Evolutionary conservation across 2,329 filamentous ascomycete species (phyloP), one percentile per base, ranked within the genome.

Genomic region (Microcera coccophila): DNA sequence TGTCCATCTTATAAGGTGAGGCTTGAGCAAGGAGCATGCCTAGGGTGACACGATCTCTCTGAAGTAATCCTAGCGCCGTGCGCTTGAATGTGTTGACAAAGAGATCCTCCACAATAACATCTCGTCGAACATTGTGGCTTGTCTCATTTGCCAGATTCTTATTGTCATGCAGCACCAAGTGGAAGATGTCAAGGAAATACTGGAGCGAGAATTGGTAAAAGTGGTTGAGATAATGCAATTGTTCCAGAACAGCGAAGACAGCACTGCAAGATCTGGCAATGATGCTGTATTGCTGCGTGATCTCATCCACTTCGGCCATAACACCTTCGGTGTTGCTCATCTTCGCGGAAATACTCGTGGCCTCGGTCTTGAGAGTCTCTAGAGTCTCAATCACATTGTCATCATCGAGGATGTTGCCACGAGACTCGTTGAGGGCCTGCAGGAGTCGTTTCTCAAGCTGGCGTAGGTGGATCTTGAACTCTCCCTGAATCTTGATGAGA

Each of bases 191-290:
- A 42, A 95, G 79, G 70, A 98, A 98, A 70, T 95, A 98, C 66
- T 96, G 90, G 46, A 98, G 77, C 28, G 93, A 98, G 75, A 98
- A 98, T 64, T 97, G 94, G 68, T 98, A 98, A 70, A 97, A 97
- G 73, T 97, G 93, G 66, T 98, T 96, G 64, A 98, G 84, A 62
- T 96, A 94, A 67, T 97, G 91, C 44, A 98, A 79, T 66, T 98
- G 91, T 70, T 98, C 94, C 48, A 98, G 75, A 12, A 98, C 87
- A 22, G 94, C 90, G 64, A 97, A 98, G 32, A 98, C 91, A 42
- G 93, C 90, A 70, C 91, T 96, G 78, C 93, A 98, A 32, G 93
- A 91, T 58, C 84, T 81, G 43, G 93, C 93, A 67, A 98, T 90
- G 52, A 94, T 82, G 62, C 85, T 87, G 76, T 98, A 98, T 66